Conservation (phyloP, 1,284 basidiomycete species). For the Puccinia hordei region DNA sequence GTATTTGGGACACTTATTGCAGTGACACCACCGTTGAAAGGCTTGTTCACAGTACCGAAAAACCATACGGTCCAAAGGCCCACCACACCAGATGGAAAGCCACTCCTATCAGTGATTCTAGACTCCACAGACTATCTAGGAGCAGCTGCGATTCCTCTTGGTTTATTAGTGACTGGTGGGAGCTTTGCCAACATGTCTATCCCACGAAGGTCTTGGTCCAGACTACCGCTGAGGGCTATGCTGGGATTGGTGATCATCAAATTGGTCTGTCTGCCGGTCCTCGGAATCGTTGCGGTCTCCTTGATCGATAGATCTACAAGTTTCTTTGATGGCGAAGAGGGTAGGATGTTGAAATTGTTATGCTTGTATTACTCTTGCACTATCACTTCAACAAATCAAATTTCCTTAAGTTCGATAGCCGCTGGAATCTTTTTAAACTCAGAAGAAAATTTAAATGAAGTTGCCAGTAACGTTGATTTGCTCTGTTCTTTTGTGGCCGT, state of each 20-base stretch:
- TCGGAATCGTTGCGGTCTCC: slow-evolving; percentile 19
- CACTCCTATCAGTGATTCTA: slow-evolving; percentile 30
- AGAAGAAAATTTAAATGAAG: neutral
- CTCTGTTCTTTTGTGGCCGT: slow-evolving; percentile 37
- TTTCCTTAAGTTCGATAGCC: slow-evolving; percentile 31
- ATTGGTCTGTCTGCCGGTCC: slow-evolving; percentile 1
- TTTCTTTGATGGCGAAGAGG: slow-evolving; percentile 22
- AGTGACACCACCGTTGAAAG: slow-evolving; percentile 31
- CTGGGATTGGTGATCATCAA: slow-evolving; percentile 30
- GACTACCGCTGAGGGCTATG: slow-evolving; percentile 25
- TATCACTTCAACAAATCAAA: slow-evolving; percentile 46
- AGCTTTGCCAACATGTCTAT: slow-evolving; percentile 48
- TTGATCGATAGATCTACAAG: slow-evolving; percentile 3
- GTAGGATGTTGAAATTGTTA: slow-evolving; percentile 19
- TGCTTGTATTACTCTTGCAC: slow-evolving; percentile 45
- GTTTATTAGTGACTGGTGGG: slow-evolving; percentile 28
- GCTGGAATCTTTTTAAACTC: neutral
- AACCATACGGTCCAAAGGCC: slow-evolving; percentile 5
- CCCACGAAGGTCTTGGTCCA: slow-evolving; percentile 3
- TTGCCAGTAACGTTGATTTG: slow-evolving; percentile 37
- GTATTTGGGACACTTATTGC: slow-evolving; percentile 24
- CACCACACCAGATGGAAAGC: slow-evolving; percentile 31
- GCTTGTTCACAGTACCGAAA: slow-evolving; percentile 9
- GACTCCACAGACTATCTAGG: slow-evolving; percentile 27
- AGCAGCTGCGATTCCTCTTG: slow-evolving; percentile 31